These are phyloP conservation scores for Gillenia trifoliata DNA, from an alignment of 306 rosid genomes.

Conservation along the genomic window DNA sequence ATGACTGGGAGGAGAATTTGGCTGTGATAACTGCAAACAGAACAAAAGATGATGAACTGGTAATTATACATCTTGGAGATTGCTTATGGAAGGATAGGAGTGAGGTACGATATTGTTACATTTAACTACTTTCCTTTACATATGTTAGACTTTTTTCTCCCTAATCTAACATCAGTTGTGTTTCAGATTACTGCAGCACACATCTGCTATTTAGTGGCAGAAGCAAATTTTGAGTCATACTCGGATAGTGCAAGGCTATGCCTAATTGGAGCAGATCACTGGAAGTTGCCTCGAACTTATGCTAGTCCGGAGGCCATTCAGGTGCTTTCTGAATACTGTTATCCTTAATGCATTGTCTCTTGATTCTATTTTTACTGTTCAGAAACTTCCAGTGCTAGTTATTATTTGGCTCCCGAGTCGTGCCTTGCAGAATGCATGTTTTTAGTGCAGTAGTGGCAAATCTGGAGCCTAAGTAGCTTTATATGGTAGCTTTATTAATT, in stretches of 20 bases:
- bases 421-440: neutral
- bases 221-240: conserved; percentile 79
- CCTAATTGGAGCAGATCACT: conserved; percentile 94
- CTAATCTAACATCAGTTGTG: conserved; percentile 26
- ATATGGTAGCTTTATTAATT: neutral
- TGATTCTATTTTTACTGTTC: neutral
- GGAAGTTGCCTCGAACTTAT: conserved; percentile 85
- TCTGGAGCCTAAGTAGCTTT: neutral
- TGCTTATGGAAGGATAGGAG: conserved; percentile 88
- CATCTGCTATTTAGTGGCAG: conserved; percentile 92
- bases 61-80: conserved; percentile 84
- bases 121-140: conserved; percentile 7
- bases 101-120: conserved; percentile 47
- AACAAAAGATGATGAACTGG: conserved; percentile 92
- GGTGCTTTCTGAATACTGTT: conserved; percentile 36
- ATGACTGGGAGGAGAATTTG: conserved; percentile 88
- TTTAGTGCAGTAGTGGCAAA: neutral
- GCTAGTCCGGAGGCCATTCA: conserved; percentile 95
- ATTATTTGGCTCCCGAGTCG: conserved; percentile 6
- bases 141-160: neutral
- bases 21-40: conserved; percentile 90
- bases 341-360: conserved; percentile 7
- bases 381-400: conserved; percentile 7
- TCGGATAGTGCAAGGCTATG: conserved; percentile 86
- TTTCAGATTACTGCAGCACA: conserved; percentile 88